These are phyloP conservation scores for Trametes cinnabarina DNA, from an alignment of 768 basidiomycete species.

Conservation along the genomic window DNA sequence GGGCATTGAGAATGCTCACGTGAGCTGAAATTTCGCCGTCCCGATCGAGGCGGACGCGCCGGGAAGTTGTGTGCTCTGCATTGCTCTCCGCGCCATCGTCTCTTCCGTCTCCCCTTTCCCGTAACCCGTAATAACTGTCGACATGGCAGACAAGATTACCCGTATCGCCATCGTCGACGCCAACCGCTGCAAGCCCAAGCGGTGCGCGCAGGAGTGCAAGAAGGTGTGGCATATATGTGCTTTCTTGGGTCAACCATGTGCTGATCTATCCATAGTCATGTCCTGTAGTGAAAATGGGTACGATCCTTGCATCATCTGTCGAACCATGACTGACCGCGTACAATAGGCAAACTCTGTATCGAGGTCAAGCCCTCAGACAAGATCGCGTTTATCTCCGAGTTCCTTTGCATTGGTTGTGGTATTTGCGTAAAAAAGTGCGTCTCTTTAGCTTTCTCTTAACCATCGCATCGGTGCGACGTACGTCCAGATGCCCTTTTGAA, in stretches of 20 bases:
- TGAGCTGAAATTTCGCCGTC: conserved; percentile 12
- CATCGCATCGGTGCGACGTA: background rate
- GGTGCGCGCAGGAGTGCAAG: conserved; percentile 97
- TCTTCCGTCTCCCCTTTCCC: background rate
- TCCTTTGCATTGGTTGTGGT: conserved; percentile 99
- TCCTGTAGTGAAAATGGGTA: conserved; percentile 97
- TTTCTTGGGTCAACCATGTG: background rate
- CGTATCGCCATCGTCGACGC: conserved; percentile 94
- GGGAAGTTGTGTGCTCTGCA: background rate
- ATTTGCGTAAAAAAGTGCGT: conserved; percentile 99
- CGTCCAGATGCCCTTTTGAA: conserved; percentile 91
- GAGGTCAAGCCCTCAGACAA: conserved; percentile 96
- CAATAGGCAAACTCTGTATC: conserved; percentile 90
- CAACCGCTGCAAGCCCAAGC: conserved; percentile 94
- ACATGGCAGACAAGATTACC: conserved; percentile 81
- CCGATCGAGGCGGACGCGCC: conserved; percentile 2
- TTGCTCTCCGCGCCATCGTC: background rate
- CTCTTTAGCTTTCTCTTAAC: background rate
- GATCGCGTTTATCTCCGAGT: conserved; percentile 98
- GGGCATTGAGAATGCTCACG: background rate
- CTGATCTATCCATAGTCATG: conserved; percentile 58
- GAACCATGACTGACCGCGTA: background rate
- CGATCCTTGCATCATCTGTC: conserved; percentile 13
- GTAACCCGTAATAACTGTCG: conserved; percentile 1
- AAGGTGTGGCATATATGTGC: conserved; percentile 51